Base-by-base conservation (phyloP, 2,329 filamentous ascomycete genomes). In the Exophiala sp. region DNA sequence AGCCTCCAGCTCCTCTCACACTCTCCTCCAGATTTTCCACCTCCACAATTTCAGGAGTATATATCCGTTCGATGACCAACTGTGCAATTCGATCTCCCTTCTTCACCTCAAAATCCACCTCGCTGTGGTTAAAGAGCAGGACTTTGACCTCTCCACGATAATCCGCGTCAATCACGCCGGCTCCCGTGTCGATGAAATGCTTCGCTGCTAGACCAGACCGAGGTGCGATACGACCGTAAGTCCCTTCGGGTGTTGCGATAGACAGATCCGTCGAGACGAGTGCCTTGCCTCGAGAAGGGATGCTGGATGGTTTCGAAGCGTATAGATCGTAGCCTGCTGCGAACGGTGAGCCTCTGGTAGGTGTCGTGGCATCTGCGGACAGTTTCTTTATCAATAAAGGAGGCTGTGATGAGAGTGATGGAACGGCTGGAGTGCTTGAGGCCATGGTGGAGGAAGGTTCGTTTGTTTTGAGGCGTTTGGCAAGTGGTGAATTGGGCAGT, bases 281-380 rank as follows among this genome's bases (percentile, higher is more conserved):
- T 0, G 78, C 90, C 74, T 95, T 91, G 62, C 91, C 91, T 56
- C 89, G 80, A 1, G 88, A 84, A 0, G 91, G 91, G 52, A 99
- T 85, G 2, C 82, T 80, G 3, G 85, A 86, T 35, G 87, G 82
- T 66, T 83, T 83, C 2, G 90, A 82, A 47, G 78, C 87, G 73
- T 96, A 97, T 54, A 99, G 69, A 72, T 99, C 94, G 75, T 97
- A 97, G 34, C 94, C 94, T 1, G 94, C 94, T 1, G 94, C 89
- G 67, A 89, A 91, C 48, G 85, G 87, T 62, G 89, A 95, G 62
- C 94, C 94, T 51, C 92, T 85, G 0, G 90, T 97, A 9, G 94
- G 94, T 20, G 91, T 79, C 43, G 81, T 82, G n/a, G 87, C 94
- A 60, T 86, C 84, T 35, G 84, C 77, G 7, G 87, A 87, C 55